Evolutionary conservation across 805 yeast genomes (phyloP), one percentile per base, ranked within the genome.

Genomic region (Jamesozyma rosinii): DNA sequence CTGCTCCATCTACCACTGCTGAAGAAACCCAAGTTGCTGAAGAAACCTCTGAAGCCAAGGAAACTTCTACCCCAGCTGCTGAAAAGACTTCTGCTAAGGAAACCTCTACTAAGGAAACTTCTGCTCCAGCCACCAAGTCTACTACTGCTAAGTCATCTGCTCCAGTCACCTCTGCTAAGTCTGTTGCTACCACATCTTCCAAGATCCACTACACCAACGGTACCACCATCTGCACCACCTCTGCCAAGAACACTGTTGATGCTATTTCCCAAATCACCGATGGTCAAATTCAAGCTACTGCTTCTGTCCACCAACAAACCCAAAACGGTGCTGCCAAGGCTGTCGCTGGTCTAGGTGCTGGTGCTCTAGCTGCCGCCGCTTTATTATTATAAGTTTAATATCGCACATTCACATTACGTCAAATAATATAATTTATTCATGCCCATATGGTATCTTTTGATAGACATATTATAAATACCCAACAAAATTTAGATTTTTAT

Each of bases 261-360:
- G 52, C 54, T 29, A 39, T 48, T 37, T 49, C 52, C 31, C 52
- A 49, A 43, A 44, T 47, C 37, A 24, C 35, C 39, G 49, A 46
- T 33, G 50, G 50, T 39, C 49, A 47, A 41, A 35, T 48, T 36
- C 46, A 42, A 36, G 49, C 48, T 33, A 44, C 47, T 34, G 41
- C 45, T 30, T 13, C 46, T 20, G 46, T 43, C 31, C 8, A 33
- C 17, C 41, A 36, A 37, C 50, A 50, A 44, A 49, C 58, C 21
- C 51, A 47, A 34, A 53, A 52, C 36, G 54, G 49, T 49, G 56
- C 56, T 40, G 49, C 44, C 29, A 52, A 40, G 40, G 52, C 52
- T 38, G 48, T 39, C 35, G 48, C 41, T 31, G 54, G 55, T 44
- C 35, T 48, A 42, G 54, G 54, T 48, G 54, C 55, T 29, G 52